These are phyloP conservation scores for Fusarium metavorans DNA, from an alignment of 2,329 filamentous ascomycete species.

Conservation along the genomic window DNA sequence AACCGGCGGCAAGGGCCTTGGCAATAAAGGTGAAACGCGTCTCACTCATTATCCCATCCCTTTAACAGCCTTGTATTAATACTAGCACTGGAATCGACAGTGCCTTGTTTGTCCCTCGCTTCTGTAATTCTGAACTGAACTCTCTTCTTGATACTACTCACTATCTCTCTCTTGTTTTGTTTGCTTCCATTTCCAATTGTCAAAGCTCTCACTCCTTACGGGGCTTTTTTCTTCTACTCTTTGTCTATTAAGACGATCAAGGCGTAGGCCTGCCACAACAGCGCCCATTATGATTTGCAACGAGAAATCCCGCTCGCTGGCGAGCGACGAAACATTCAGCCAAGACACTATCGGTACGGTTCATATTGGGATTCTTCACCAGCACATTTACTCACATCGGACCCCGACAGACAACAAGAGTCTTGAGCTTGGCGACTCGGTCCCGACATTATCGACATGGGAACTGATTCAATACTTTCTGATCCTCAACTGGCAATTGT, in stretches of 20 bases:
- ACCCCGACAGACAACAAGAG: background rate
- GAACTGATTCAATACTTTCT: background rate
- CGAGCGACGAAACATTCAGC: background rate
- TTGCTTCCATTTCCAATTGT: background rate
- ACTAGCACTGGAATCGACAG: background rate
- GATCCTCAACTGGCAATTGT: background rate
- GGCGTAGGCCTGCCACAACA: background rate
- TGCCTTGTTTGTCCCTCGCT: background rate
- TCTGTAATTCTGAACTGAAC: background rate
- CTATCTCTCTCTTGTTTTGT: background rate
- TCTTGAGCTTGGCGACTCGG: background rate
- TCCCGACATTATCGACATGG: background rate
- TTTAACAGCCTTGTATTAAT: background rate
- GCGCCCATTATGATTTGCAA: background rate
- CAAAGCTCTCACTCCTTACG: background rate
- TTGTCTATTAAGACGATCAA: background rate
- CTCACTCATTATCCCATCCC: background rate
- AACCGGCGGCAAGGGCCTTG: background rate
- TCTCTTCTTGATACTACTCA: background rate
- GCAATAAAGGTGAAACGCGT: background rate
- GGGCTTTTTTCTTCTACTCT: background rate
- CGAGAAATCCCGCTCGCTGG: background rate
- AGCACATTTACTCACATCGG: background rate
- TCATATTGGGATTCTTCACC: background rate
- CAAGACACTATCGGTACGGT: background rate